phyloP scores from a whole-genome alignment of 2,329 filamentous ascomycete species.

The Fusarium continuum region DNA sequence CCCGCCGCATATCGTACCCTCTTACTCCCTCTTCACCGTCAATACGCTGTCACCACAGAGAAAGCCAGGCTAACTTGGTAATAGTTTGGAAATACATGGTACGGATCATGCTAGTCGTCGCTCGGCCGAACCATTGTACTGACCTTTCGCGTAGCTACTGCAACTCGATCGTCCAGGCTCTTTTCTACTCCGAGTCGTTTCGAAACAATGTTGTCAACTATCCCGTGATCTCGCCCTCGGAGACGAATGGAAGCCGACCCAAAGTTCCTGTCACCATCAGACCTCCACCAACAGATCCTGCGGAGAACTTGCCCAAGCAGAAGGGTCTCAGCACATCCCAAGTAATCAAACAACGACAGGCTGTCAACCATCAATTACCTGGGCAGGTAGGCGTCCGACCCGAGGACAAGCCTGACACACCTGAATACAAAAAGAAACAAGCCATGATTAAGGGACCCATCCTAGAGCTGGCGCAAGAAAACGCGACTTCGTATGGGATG shows the following conservation, averaged over 20 bases:
- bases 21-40: neutral
- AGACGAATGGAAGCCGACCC: conserved; percentile 68
- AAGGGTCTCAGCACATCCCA: conserved; percentile 66
- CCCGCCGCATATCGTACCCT: conserved; percentile 3
- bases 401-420: conserved; percentile 93
- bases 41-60: neutral
- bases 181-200: conserved; percentile 95
- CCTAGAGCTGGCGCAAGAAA: conserved; percentile 84
- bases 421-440: conserved; percentile 98
- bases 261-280: conserved; percentile 70
- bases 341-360: conserved; percentile 64
- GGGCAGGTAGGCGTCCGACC: conserved; percentile 69
- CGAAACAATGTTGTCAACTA: conserved; percentile 95
- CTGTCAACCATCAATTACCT: conserved; percentile 63
- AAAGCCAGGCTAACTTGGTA: conserved; percentile 48
- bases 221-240: conserved; percentile 75
- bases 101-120: conserved; percentile 48
- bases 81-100: conserved; percentile 98
- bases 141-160: conserved; percentile 75
- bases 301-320: conserved; percentile 52
- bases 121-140: conserved; percentile 18
- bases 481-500: conserved; percentile 85
- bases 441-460: conserved; percentile 89
- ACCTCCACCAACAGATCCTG: conserved; percentile 60
- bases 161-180: conserved; percentile 96